Base-by-base conservation (phyloP, 2,329 filamentous ascomycete genomes). In the Colletotrichum sp. region DNA sequence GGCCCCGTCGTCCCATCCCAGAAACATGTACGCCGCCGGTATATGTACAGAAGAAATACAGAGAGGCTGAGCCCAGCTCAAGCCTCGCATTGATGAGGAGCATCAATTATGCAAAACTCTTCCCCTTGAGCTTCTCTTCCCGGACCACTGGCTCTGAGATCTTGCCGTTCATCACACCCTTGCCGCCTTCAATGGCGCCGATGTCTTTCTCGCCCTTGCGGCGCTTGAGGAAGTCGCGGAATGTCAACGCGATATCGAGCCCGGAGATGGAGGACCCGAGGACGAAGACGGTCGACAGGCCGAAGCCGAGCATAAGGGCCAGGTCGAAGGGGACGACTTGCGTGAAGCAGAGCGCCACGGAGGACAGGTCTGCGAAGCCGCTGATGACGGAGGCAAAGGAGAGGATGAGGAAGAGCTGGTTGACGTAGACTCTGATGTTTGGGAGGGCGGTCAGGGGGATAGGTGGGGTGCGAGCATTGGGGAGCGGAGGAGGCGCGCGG, bases 291-390 rank as follows among this genome's bases (percentile, higher is more conserved):
- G 76, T 77, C 2, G 77, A 78, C 2, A 85, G 70, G 1, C 71
- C 67, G 44, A 83, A 80, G 6, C 82, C 83, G 6, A 80, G 8
- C 8, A 71, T 26, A 6, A 84, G 55, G 10, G 79, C 80, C 9
- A 78, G 28, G 60, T 82, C 79, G 32, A 85, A 80, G 4, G 81
- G 72, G 8, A 84, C 62, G 18, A 81, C 62, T 16, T 80, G 79
- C 8, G 81, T 81, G 32, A 82, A 62, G 68, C 82, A 82, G 24
- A 84, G 76, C 2, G 79, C 71, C 15, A 83, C 78, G 10, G 75
- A 75, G 62, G 78, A 80, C 4, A 84, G 72, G 39, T 82, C 82
- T 3, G 78, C 70, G 52, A 84, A 84, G 7, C 83, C 83, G 1
- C 78, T 79, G 8, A 81, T 67, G 16, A 77, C 74, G 1, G 82